Conservation (phyloP, 192 early-diverging fungal genomes). For the Backusella tarrabulga region DNA sequence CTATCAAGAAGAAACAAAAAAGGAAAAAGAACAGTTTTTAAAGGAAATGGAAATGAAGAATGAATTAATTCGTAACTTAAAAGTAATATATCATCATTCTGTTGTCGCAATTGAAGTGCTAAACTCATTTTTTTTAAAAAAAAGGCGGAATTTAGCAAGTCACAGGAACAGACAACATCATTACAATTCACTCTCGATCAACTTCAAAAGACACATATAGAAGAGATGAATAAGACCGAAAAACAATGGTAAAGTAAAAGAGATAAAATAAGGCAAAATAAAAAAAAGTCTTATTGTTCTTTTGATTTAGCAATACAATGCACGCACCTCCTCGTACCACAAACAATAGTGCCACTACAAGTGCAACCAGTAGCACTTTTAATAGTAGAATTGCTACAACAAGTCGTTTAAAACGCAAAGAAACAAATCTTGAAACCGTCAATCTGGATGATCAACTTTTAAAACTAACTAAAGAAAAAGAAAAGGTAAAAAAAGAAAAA, state of each 20-base stretch:
- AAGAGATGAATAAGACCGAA: neutral
- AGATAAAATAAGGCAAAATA: neutral
- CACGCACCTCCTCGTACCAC: constrained; percentile 21
- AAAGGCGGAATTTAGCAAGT: constrained; percentile 7
- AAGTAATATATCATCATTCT: neutral
- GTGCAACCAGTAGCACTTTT: neutral
- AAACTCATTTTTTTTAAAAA: neutral
- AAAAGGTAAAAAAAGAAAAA: constrained; percentile 14
- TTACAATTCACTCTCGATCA: constrained; percentile 16
- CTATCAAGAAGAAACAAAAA: neutral
- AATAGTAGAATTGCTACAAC: neutral
- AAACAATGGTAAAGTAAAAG: constrained; percentile 7
- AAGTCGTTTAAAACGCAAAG: neutral
- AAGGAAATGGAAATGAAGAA: neutral
- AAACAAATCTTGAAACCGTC: constrained; percentile 8
- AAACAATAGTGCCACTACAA: neutral
- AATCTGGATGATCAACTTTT: constrained; percentile 44
- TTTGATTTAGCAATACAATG: neutral
- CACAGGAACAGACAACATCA: constrained; percentile 12
- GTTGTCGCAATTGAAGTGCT: neutral
- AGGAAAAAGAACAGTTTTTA: neutral
- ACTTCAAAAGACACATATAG: constrained; percentile 1
- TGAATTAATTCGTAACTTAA: neutral
- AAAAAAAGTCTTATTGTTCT: neutral
- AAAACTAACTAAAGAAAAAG: constrained; percentile 46